A percentile compares a stretch with the other conserved stretches of the same genome.
phyloP scores from a whole-genome alignment of 352 stramenopile species.

The Blastocystis sp. region DNA sequence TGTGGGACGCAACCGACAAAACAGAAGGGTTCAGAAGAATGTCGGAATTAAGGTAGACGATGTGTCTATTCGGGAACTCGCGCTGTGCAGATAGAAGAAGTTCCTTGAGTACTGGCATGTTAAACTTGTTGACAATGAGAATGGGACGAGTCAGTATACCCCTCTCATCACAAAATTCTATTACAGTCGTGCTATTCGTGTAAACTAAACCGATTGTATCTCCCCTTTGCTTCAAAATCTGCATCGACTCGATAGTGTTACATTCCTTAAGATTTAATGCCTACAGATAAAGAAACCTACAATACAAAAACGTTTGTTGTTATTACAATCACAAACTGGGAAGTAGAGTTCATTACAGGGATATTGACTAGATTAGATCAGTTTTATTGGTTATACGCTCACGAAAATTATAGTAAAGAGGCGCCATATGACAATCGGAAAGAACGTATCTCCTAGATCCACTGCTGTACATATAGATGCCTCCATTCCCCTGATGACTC shows the following conservation, averaged over 20 bases:
- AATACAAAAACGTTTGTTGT: neutral
- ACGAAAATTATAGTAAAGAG: no score
- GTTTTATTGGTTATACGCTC: neutral
- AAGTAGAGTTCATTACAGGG: neutral
- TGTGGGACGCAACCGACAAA: neutral
- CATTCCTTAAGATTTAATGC: neutral
- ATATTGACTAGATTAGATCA: neutral
- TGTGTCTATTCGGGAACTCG: neutral
- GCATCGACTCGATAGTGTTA: neutral
- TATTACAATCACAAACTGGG: neutral
- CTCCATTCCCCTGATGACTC: no score
- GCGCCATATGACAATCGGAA: no score
- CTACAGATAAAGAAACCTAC: neutral
- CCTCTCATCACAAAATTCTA: neutral
- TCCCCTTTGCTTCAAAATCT: neutral
- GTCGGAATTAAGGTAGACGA: neutral
- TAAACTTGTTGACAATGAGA: neutral
- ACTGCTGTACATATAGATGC: no score
- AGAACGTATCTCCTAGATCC: no score
- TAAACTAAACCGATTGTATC: neutral
- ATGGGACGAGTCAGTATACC: neutral
- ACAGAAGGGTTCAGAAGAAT: neutral
- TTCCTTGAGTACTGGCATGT: neutral
- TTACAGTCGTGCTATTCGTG: neutral
- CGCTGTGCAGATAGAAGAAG: neutral